phyloP scores from a whole-genome alignment of 345 rosid species.

The Eucalyptus regnans region DNA sequence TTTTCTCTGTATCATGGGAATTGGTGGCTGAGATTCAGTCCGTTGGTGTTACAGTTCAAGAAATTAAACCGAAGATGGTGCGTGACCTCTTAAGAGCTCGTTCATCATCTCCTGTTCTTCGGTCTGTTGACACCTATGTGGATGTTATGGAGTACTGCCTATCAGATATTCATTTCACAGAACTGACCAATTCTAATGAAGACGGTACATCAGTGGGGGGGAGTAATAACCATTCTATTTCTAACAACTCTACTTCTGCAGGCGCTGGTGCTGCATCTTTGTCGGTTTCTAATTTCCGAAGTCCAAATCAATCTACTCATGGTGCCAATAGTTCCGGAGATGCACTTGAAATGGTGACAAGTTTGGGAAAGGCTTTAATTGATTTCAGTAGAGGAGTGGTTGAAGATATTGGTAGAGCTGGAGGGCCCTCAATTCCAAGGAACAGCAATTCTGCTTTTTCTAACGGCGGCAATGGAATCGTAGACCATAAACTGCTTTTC shows the following conservation, averaged over 20 bases:
- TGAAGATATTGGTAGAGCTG: slow-evolving; percentile 80
- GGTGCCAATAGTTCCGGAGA: slow-evolving; percentile 64
- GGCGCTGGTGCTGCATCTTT: slow-evolving; percentile 18
- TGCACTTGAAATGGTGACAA: slow-evolving; percentile 92
- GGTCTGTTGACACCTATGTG: slow-evolving; percentile 69
- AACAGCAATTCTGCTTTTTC: slow-evolving; percentile 10
- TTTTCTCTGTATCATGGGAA: slow-evolving; percentile 91
- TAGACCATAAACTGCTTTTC: slow-evolving; percentile 33
- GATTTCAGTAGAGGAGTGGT: slow-evolving; percentile 90
- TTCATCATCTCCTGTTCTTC: slow-evolving; percentile 63
- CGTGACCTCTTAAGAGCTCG: slow-evolving; percentile 62
- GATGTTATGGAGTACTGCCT: slow-evolving; percentile 92
- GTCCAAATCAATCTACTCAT: slow-evolving; percentile 18
- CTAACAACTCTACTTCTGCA: slow-evolving; percentile 12
- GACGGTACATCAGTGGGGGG: slow-evolving; percentile 10
- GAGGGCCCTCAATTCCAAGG: slow-evolving; percentile 30
- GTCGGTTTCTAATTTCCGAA: slow-evolving; percentile 12
- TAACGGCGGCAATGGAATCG: slow-evolving; percentile 13
- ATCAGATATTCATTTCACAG: slow-evolving; percentile 61
- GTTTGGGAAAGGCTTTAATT: slow-evolving; percentile 81
- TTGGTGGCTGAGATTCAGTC: slow-evolving; percentile 80
- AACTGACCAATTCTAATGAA: slow-evolving; percentile 15
- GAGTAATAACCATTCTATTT: background rate
- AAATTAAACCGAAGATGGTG: slow-evolving; percentile 94
- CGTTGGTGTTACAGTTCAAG: slow-evolving; percentile 54